Conservation (phyloP, 140 eudicot genomes). For the Flaveria floridana region DNA sequence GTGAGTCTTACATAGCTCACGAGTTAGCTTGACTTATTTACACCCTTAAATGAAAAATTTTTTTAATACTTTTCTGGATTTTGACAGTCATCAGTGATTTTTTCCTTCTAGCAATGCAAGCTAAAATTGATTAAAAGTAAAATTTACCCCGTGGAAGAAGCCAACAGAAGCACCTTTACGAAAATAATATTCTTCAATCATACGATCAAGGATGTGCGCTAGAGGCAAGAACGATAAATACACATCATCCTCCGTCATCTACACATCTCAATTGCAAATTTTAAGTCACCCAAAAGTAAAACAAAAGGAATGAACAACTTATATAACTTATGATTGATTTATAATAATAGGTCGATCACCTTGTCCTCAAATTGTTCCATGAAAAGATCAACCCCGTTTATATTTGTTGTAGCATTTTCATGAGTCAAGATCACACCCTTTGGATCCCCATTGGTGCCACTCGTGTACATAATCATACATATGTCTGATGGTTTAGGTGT, state of each 20-base stretch:
- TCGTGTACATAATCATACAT: conserved; percentile 90
- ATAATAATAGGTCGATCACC: conserved; percentile 28
- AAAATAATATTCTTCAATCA: conserved; percentile 79
- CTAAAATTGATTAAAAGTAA: neutral
- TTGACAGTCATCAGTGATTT: no score
- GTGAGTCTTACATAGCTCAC: no score
- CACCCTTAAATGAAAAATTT: no score
- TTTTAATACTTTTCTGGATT: no score
- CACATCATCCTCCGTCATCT: conserved; percentile 93
- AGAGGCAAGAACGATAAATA: conserved; percentile 88
- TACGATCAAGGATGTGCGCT: conserved; percentile 93
- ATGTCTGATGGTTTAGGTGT: conserved; percentile 59
- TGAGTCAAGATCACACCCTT: conserved; percentile 91
- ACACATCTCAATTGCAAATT: conserved; percentile 1
- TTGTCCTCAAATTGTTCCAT: conserved; percentile 91
- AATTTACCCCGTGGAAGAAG: conserved; percentile 85
- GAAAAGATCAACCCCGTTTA: conserved; percentile 68
- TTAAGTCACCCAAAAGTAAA: neutral
- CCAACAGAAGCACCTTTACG: conserved; percentile 92
- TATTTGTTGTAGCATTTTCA: conserved; percentile 53
- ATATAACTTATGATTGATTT: neutral
- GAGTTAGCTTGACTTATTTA: no score
- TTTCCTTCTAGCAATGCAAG: neutral
- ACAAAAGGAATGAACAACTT: neutral
- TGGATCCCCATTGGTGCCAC: conserved; percentile 97